Percentiles rank a stretch among this genome's conserved stretches.
Evolutionary conservation across 805 yeast species (phyloP).

Genomic region (Candida yuanshanica): DNA sequence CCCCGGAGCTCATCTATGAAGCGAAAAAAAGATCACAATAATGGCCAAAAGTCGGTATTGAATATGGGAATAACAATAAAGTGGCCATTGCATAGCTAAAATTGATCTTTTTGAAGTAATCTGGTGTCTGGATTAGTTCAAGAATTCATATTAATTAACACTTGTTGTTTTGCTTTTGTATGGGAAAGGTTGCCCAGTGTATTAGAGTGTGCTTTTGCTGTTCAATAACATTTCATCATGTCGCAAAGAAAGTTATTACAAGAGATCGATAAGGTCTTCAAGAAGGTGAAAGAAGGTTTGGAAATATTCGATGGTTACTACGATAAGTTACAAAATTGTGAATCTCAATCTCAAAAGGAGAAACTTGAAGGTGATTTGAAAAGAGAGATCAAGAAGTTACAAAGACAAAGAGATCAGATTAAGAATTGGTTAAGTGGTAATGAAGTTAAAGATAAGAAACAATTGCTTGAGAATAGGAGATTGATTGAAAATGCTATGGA

Average conservation of each 20-base stretch:
- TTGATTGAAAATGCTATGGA: constrained; percentile 83
- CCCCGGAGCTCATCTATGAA: too few relatives aligned
- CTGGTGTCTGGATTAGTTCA: background rate
- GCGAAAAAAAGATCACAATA: too few relatives aligned
- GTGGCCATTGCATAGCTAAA: background rate
- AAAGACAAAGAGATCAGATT: constrained; percentile 89
- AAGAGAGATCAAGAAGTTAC: constrained; percentile 91
- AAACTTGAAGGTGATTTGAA: constrained; percentile 89
- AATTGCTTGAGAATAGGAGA: constrained; percentile 68
- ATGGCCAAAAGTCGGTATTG: background rate
- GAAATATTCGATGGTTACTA: constrained; percentile 78
- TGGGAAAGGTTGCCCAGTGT: too few relatives aligned
- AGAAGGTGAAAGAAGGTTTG: constrained; percentile 89
- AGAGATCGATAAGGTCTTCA: constrained; percentile 90
- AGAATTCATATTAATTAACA: too few relatives aligned
- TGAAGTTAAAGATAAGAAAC: constrained; percentile 85
- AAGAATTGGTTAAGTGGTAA: constrained; percentile 91
- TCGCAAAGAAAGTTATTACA: constrained; percentile 43
- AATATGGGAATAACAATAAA: background rate
- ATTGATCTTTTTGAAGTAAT: background rate
- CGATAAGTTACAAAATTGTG: constrained; percentile 77
- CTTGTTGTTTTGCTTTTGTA: too few relatives aligned
- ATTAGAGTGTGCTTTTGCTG: background rate
- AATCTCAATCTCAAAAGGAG: constrained; percentile 85
- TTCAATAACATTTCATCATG: constrained; percentile 22